Percentiles rank a stretch among this genome's conserved stretches.
These are phyloP conservation scores for Ascochyta koolunga DNA, from an alignment of 2,329 filamentous ascomycete genomes.

Conservation along the genomic window DNA sequence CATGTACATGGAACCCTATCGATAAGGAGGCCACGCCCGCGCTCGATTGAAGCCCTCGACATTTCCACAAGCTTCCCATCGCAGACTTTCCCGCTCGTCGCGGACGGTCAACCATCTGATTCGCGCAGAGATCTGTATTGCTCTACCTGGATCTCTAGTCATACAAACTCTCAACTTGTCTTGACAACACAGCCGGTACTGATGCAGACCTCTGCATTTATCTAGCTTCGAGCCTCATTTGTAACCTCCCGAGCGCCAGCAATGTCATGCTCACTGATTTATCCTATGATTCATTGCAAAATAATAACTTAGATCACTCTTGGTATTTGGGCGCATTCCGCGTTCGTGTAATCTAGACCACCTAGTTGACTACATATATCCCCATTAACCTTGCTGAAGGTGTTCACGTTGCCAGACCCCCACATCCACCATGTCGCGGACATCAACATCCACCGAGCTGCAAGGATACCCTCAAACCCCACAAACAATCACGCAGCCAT, in stretches of 20 bases:
- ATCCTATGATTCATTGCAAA: neutral
- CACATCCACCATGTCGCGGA: slow-evolving; percentile 29
- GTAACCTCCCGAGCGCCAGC: neutral
- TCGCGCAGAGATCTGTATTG: neutral
- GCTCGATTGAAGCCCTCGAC: neutral
- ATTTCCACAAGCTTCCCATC: slow-evolving; percentile 3
- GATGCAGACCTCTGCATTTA: slow-evolving; percentile 3
- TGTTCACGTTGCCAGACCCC: neutral
- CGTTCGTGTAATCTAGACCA: neutral
- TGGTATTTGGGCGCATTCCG: neutral
- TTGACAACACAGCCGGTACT: neutral
- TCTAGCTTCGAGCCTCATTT: slow-evolving; percentile 1
- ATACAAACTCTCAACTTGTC: neutral
- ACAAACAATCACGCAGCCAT: slow-evolving; percentile 19
- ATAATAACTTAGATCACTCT: neutral
- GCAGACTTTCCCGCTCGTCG: neutral
- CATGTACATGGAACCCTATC: slow-evolving; percentile 8
- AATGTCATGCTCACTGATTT: slow-evolving; percentile 4
- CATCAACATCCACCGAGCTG: slow-evolving; percentile 37
- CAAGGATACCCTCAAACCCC: slow-evolving; percentile 19
- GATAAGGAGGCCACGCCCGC: slow-evolving; percentile 4
- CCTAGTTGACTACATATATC: neutral
- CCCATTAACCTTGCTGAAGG: neutral
- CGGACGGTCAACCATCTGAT: neutral
- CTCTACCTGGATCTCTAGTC: neutral